Evolutionary conservation across 176 grass and related monocot species (phyloP).

Genomic region (Thinopyrum elongatum): DNA sequence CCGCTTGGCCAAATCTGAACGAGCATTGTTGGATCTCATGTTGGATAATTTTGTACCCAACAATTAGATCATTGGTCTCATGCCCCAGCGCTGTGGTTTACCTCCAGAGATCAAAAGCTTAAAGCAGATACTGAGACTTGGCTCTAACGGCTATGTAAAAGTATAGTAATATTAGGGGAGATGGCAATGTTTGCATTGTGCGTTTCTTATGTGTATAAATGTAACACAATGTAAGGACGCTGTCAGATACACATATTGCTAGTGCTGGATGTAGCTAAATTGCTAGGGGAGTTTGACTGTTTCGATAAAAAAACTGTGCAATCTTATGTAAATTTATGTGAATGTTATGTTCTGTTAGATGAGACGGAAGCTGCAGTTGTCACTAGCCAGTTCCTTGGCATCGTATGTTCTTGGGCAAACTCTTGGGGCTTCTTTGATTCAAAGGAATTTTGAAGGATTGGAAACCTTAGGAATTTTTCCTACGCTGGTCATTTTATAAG

Average conservation of each 20-base stretch:
- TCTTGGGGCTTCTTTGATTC: too few relatives aligned
- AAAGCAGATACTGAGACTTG: neutral
- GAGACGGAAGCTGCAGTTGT: neutral
- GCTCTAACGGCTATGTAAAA: conserved; percentile 15
- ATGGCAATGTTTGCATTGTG: neutral
- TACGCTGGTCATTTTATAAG: too few relatives aligned
- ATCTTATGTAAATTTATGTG: neutral
- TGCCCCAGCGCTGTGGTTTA: neutral
- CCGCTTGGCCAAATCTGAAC: neutral
- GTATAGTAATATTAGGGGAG: conserved; percentile 2
- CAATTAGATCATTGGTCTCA: neutral
- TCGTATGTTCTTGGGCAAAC: too few relatives aligned
- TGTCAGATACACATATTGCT: neutral
- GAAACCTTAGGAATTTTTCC: too few relatives aligned
- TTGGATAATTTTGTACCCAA: conserved; percentile 9
- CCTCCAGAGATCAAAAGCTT: neutral
- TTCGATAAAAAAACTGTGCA: neutral
- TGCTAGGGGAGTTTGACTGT: neutral
- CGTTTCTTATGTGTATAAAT: conserved; percentile 12
- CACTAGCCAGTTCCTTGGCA: too few relatives aligned
- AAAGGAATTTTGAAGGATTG: too few relatives aligned
- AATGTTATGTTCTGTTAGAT: neutral
- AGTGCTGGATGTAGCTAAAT: neutral
- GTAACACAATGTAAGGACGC: neutral
- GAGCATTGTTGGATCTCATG: neutral